phyloP scores from a whole-genome alignment of 2,329 filamentous ascomycete genomes.

The Colletotrichum sp. region DNA sequence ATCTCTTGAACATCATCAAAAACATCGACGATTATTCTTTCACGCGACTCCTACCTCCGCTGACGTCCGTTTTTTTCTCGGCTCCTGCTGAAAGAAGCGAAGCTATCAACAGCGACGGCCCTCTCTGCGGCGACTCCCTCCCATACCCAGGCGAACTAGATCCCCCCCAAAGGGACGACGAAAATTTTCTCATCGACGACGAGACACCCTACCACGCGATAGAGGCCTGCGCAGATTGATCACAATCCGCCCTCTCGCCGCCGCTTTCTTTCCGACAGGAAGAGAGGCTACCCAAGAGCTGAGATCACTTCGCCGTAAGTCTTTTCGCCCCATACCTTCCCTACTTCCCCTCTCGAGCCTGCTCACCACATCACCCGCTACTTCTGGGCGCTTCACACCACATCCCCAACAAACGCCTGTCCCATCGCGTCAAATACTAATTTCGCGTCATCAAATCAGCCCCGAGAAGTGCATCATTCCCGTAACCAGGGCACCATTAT shows the following conservation, averaged over 20 bases:
- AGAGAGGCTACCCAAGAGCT: constrained; percentile 20
- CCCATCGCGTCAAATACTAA: constrained; percentile 1
- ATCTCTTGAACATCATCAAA: not conserved
- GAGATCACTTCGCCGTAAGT: constrained; percentile 24
- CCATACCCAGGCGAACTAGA: constrained; percentile 19
- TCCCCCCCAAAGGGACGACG: constrained; percentile 19
- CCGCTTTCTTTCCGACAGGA: constrained; percentile 6
- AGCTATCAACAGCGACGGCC: constrained; percentile 21
- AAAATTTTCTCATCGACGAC: constrained; percentile 20
- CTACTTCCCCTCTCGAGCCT: constrained; percentile 9
- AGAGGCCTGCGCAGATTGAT: not conserved
- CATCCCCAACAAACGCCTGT: not conserved
- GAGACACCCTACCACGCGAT: constrained; percentile 1
- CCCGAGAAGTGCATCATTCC: constrained; percentile 26
- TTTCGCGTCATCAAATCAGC: not conserved
- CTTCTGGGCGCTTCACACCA: not conserved
- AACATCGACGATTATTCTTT: constrained; percentile 10
- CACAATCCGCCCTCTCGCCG: not conserved
- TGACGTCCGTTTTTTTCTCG: not conserved
- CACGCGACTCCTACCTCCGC: not conserved
- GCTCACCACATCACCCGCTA: not conserved
- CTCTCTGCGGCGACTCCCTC: constrained; percentile 15
- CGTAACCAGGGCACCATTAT: constrained; percentile 20
- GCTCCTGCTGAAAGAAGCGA: constrained; percentile 14
- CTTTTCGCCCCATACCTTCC: not conserved